These are phyloP conservation scores for Phytophthora tubulina DNA, from an alignment of 352 stramenopile species.

Conservation along the genomic window DNA sequence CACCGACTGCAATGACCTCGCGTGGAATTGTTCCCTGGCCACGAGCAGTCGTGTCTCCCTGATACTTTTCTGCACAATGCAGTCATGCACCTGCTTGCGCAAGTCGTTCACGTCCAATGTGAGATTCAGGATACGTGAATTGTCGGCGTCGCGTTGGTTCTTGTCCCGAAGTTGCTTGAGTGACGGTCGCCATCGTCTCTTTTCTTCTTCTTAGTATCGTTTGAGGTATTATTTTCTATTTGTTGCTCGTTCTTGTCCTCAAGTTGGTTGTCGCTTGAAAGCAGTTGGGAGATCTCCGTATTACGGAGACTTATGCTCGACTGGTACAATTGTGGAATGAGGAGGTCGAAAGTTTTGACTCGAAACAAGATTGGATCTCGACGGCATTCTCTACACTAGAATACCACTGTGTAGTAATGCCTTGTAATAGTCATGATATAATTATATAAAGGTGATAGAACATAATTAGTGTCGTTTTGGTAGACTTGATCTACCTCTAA, in stretches of 20 bases:
- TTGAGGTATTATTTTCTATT: background rate
- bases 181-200: constrained; percentile 16
- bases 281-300: constrained; percentile 7
- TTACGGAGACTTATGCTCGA: background rate
- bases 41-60: constrained; percentile 36
- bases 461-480: no score
- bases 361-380: constrained; percentile 8
- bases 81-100: constrained; percentile 40
- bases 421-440: no score
- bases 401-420: background rate
- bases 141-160: constrained; percentile 27
- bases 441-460: no score
- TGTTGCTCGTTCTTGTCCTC: background rate
- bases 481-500: no score
- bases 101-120: constrained; percentile 45
- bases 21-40: constrained; percentile 42
- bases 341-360: background rate
- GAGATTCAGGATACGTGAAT: constrained; percentile 37
- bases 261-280: constrained; percentile 13
- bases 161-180: constrained; percentile 4
- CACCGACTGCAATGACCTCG: constrained; percentile 30
- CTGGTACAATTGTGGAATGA: constrained; percentile 4
- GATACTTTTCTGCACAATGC: constrained; percentile 32
- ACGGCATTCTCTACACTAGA: background rate
- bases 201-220: background rate